These are phyloP conservation scores for Tricholomella constricta DNA, from an alignment of 768 basidiomycete species.

Conservation along the genomic window DNA sequence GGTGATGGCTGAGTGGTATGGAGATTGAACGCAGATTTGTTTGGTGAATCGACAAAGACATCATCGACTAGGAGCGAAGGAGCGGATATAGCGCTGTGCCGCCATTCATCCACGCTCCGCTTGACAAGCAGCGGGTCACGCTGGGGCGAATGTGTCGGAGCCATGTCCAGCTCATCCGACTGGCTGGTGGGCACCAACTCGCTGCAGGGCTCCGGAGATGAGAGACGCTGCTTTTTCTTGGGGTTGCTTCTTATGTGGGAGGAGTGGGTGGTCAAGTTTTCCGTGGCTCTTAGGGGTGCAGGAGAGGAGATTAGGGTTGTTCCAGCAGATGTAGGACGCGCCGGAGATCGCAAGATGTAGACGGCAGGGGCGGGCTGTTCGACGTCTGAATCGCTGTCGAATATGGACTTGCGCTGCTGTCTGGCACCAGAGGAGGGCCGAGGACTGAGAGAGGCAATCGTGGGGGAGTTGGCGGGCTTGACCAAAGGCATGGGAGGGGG, in stretches of 20 bases:
- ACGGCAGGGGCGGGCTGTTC: constrained; percentile 28
- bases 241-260: constrained; percentile 15
- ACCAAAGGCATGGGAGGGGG: constrained; percentile 2
- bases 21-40: constrained; percentile 11
- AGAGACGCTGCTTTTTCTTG: constrained; percentile 42
- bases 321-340: constrained; percentile 11
- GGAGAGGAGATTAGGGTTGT: constrained; percentile 7
- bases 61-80: constrained; percentile 11
- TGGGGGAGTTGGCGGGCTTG: constrained; percentile 3
- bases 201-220: constrained; percentile 26
- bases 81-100: constrained; percentile 29
- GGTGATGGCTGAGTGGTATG: constrained; percentile 23
- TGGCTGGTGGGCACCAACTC: constrained; percentile 63
- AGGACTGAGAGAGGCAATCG: constrained; percentile 7
- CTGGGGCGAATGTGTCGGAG: constrained; percentile 25
- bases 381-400: constrained; percentile 39
- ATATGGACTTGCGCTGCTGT: constrained; percentile 35
- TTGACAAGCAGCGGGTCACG: constrained; percentile 30
- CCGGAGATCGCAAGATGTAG: constrained; percentile 31
- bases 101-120: constrained; percentile 47
- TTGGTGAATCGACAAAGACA: not conserved
- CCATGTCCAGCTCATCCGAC: constrained; percentile 64
- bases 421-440: constrained; percentile 1
- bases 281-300: constrained; percentile 21
- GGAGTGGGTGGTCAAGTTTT: constrained; percentile 22